A percentile compares a stretch with the other conserved stretches of the same genome.
phyloP scores from a whole-genome alignment of 1,284 basidiomycete species.

The Ustanciosporium gigantosporum region DNA sequence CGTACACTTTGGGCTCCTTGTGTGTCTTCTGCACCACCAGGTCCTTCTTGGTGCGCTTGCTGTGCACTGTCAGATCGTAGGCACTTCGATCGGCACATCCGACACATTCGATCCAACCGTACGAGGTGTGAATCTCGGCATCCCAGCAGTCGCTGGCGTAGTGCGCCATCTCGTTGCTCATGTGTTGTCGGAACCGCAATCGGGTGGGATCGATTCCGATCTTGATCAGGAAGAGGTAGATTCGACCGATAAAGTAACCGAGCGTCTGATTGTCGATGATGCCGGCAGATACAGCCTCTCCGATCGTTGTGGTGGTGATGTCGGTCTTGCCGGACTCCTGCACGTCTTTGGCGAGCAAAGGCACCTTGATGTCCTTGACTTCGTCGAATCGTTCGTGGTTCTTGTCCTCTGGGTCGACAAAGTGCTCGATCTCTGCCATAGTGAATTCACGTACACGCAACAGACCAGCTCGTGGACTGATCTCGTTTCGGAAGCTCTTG shows the following conservation, averaged over 20 bases:
- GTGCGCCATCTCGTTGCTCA: slow-evolving; percentile 98
- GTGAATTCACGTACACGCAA: slow-evolving; percentile 98
- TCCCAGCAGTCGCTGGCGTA: slow-evolving; percentile 99
- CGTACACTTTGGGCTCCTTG: slow-evolving; percentile 75
- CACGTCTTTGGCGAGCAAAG: slow-evolving; percentile 79
- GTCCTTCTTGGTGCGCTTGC: slow-evolving; percentile 65
- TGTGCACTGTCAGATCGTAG: slow-evolving; percentile 77
- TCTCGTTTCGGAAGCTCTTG: slow-evolving; percentile 95
- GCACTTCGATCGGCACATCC: slow-evolving; percentile 98
- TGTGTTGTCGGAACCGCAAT: slow-evolving; percentile 93
- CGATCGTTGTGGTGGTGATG: slow-evolving; percentile 73
- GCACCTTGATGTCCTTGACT: slow-evolving; percentile 74
- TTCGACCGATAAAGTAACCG: slow-evolving; percentile 93
- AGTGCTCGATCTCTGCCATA: slow-evolving; percentile 99
- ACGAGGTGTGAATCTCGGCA: slow-evolving; percentile 91
- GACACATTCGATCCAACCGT: slow-evolving; percentile 98
- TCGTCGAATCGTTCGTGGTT: slow-evolving; percentile 81
- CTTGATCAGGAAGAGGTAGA: slow-evolving; percentile 85
- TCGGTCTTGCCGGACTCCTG: slow-evolving; percentile 78
- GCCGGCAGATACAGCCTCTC: slow-evolving; percentile 81
- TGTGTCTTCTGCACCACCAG: slow-evolving; percentile 82
- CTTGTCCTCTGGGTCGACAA: slow-evolving; percentile 93
- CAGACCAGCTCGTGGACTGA: slow-evolving; percentile 91
- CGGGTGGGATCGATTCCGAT: slow-evolving; percentile 87
- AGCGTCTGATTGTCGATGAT: slow-evolving; percentile 95